Conservation (phyloP, 2,329 filamentous ascomycete genomes). For the Penicillium palitans region DNA sequence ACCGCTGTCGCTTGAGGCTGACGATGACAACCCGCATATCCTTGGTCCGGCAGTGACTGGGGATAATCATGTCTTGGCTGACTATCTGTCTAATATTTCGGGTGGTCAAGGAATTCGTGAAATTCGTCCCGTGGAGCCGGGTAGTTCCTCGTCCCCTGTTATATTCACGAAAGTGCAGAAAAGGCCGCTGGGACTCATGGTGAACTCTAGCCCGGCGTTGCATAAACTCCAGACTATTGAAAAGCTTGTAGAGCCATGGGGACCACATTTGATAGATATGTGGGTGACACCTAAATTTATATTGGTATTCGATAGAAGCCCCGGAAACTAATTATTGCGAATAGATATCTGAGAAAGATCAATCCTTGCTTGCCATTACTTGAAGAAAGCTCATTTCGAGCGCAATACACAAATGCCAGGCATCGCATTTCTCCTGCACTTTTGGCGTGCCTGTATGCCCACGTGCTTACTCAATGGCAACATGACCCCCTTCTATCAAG, state of each 20-base stretch:
- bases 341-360: slow-evolving; percentile 51
- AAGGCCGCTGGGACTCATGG: slow-evolving; percentile 10
- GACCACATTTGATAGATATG: background rate
- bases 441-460: slow-evolving; percentile 54
- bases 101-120: slow-evolving; percentile 17
- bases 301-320: background rate
- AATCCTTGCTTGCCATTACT: slow-evolving; percentile 57
- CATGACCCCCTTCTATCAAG: slow-evolving; percentile 37
- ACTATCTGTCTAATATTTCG: slow-evolving; percentile 48
- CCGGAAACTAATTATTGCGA: background rate
- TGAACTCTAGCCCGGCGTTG: slow-evolving; percentile 4
- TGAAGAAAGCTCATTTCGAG: slow-evolving; percentile 51
- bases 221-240: slow-evolving; percentile 46
- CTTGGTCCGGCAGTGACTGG: slow-evolving; percentile 15
- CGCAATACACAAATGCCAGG: slow-evolving; percentile 43
- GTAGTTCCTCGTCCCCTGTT: slow-evolving; percentile 22
- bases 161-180: slow-evolving; percentile 22
- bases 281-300: background rate
- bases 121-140: slow-evolving; percentile 21
- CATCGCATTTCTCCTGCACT: slow-evolving; percentile 54
- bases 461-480: slow-evolving; percentile 54
- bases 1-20: slow-evolving; percentile 10
- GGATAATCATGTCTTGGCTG: slow-evolving; percentile 56
- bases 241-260: slow-evolving; percentile 44
- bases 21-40: slow-evolving; percentile 20